Evolutionary conservation across 768 basidiomycete genomes (phyloP).

Genomic region (Amyloporia xantha): DNA sequence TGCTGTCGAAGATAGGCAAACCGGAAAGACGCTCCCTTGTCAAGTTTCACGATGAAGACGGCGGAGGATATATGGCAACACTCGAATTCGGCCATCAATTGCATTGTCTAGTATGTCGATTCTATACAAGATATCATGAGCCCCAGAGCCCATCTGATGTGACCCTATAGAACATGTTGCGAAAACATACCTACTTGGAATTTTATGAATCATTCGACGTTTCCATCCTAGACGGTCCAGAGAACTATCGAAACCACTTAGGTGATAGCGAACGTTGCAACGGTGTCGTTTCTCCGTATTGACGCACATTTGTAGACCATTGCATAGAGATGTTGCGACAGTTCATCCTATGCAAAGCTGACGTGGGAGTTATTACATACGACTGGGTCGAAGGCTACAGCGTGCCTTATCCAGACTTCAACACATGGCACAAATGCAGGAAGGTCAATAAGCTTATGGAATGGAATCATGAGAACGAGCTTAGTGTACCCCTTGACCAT

Average conservation of each 20-base stretch:
- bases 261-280: neutral
- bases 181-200: neutral
- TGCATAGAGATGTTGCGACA: conserved; percentile 3
- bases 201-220: neutral
- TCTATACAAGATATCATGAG: neutral
- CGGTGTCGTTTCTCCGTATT: neutral
- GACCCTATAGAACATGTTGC: conserved; percentile 1
- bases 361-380: conserved; percentile 3
- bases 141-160: neutral
- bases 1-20: conserved; percentile 1
- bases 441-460: neutral
- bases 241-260: neutral
- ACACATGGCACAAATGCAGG: conserved; percentile 1
- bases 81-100: conserved; percentile 1
- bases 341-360: neutral
- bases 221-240: neutral
- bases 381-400: conserved; percentile 2
- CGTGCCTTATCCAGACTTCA: conserved; percentile 1
- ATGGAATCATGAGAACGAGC: neutral
- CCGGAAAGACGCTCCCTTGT: neutral
- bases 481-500: neutral
- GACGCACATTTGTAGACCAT: neutral
- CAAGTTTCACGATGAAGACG: neutral
- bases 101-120: conserved; percentile 2
- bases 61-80: conserved; percentile 2